Evolutionary conservation across 331 rosid genomes (phyloP).

Genomic region (Rosa hybrid): DNA sequence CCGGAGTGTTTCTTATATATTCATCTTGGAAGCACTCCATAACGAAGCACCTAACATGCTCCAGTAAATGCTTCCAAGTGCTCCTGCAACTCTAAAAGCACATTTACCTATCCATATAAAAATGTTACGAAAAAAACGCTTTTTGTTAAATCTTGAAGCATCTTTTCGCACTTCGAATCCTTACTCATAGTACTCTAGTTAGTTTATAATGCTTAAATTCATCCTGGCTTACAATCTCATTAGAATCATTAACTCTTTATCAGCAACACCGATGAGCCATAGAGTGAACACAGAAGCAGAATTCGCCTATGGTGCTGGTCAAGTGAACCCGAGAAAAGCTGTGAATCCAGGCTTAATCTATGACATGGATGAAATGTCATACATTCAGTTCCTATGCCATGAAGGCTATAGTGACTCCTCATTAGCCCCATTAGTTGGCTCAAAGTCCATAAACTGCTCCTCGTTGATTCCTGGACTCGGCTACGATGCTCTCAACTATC

Average conservation of each 20-base stretch:
- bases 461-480: conserved; percentile 65
- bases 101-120: neutral
- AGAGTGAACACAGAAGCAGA: conserved; percentile 56
- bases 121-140: neutral
- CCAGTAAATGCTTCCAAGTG: neutral
- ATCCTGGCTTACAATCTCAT: neutral
- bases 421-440: conserved; percentile 45
- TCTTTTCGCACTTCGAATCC: neutral
- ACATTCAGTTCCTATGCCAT: conserved; percentile 71
- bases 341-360: conserved; percentile 71
- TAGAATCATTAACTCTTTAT: conserved; percentile 3
- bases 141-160: neutral
- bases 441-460: conserved; percentile 57
- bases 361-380: conserved; percentile 59
- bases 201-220: neutral
- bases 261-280: conserved; percentile 72
- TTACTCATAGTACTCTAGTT: neutral
- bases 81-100: neutral
- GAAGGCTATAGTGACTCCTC: conserved; percentile 66
- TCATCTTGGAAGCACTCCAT: neutral
- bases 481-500: conserved; percentile 78
- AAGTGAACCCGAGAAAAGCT: conserved; percentile 66
- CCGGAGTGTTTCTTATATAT: neutral
- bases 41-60: neutral
- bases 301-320: conserved; percentile 79